Percentiles rank a stretch among this genome's conserved stretches.
These are phyloP conservation scores for Westerdykella aurantiaca DNA, from an alignment of 2,329 filamentous ascomycete species.

Conservation along the genomic window DNA sequence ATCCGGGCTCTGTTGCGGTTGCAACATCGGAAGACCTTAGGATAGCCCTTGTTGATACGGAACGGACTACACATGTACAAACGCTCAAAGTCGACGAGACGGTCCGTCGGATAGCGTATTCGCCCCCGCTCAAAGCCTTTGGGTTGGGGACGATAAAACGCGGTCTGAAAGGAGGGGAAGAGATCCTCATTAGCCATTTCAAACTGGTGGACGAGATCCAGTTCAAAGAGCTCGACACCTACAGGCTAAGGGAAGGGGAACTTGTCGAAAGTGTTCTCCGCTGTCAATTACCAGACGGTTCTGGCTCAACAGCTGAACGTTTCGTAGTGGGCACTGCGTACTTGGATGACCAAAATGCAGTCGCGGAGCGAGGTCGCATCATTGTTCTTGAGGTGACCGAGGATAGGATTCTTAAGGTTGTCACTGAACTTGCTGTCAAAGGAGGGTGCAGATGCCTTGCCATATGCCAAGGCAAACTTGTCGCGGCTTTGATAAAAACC, in stretches of 20 bases:
- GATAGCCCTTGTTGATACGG: constrained; percentile 74
- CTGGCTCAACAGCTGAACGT: constrained; percentile 58
- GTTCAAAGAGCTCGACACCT: constrained; percentile 71
- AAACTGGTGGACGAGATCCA: constrained; percentile 85
- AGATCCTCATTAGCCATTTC: constrained; percentile 74
- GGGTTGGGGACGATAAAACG: constrained; percentile 80
- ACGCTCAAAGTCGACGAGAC: constrained; percentile 74
- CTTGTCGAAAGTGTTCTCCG: constrained; percentile 80
- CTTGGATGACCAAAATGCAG: constrained; percentile 54
- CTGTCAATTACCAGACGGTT: constrained; percentile 61
- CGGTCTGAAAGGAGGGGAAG: constrained; percentile 62
- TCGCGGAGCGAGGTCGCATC: constrained; percentile 63
- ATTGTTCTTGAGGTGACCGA: constrained; percentile 77
- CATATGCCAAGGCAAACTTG: constrained; percentile 65
- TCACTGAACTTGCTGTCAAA: constrained; percentile 64
- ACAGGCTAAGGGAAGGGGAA: constrained; percentile 61
- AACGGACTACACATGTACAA: constrained; percentile 83
- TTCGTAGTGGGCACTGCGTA: constrained; percentile 91
- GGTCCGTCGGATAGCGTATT: constrained; percentile 82
- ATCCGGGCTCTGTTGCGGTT: constrained; percentile 72
- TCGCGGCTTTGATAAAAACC: constrained; percentile 86
- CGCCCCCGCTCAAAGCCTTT: constrained; percentile 70
- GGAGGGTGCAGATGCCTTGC: constrained; percentile 76
- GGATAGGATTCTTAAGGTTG: constrained; percentile 64
- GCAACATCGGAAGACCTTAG: constrained; percentile 71